Conservation (phyloP, 495 filamentous ascomycete species). For the Penicillium tannophilum region DNA sequence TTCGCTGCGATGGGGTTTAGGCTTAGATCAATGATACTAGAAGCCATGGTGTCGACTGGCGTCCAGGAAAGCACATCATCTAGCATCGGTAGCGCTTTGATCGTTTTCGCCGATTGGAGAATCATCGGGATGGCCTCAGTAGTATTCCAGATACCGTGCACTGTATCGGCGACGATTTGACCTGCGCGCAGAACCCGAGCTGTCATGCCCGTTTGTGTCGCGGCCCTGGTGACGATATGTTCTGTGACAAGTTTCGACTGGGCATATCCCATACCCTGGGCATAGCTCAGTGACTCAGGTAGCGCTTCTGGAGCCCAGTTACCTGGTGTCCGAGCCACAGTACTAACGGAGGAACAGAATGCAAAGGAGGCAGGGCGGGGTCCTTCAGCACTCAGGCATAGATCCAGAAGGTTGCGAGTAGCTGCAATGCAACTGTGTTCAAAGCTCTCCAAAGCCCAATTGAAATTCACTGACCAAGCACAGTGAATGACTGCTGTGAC, state of each 20-base stretch:
- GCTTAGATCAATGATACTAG: conserved; percentile 32
- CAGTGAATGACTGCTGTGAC: conserved; percentile 59
- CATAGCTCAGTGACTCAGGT: conserved; percentile 47
- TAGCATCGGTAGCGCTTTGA: conserved; percentile 55
- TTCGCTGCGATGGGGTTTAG: conserved; percentile 18
- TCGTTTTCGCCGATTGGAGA: conserved; percentile 47
- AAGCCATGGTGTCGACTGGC: conserved; percentile 60
- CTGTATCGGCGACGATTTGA: conserved; percentile 58
- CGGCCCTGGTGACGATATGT: conserved; percentile 44
- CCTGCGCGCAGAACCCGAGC: conserved; percentile 55
- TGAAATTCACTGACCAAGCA: conserved; percentile 78
- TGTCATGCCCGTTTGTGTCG: conserved; percentile 30
- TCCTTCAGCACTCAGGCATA: conserved; percentile 46
- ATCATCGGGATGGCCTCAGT: conserved; percentile 67
- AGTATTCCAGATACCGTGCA: conserved; percentile 61
- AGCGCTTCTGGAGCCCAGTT: conserved; percentile 49
- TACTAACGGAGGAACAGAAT: conserved; percentile 64
- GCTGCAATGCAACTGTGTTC: conserved; percentile 56
- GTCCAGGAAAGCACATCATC: conserved; percentile 58
- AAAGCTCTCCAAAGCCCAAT: conserved; percentile 60
- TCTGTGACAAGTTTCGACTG: conserved; percentile 67
- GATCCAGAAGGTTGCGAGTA: conserved; percentile 54
- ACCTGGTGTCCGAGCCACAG: conserved; percentile 37
- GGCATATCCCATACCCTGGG: conserved; percentile 60
- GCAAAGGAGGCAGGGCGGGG: conserved; percentile 41